Evolutionary conservation across 345 rosid species (phyloP), one percentile per base, ranked within the genome.

Genomic region (Nasturtium officinale): DNA sequence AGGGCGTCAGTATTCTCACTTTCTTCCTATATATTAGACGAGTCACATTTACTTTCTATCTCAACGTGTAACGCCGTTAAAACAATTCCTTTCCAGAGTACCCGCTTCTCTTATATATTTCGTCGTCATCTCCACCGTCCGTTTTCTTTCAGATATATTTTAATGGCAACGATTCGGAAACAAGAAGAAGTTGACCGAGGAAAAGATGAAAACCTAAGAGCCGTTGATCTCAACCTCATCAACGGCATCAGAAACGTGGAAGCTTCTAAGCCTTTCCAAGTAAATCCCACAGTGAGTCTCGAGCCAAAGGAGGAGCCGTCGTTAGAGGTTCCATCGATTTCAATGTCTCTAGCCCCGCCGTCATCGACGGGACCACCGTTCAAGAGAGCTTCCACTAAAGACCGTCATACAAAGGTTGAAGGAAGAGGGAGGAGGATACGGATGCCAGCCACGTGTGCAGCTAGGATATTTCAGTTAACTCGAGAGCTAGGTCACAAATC

Each of bases 371-470:
- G 45, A 66, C 80, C 79, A 8, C 84, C 84, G 51, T 79, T 80
- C 40, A 89, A 82, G 74, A 81, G 94, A 58, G 74, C 89, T 13
- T 86, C 93, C 8, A 86, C 95, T 37, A 90, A 91, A 74, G 98
- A 90, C 77, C 87, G 98, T 2, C 98, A 92, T 77, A 90, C 98
- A 16, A 92, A 92, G 67, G 98, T 92, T 4, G 96, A 90, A 76
- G 98, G 96, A 7, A 82, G 98, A 25, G 96, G 96, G 8, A 76
- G 96, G 83, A 87, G 98, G 87, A 89, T 92, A 82, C 89, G 98
- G 71, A 92, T 92, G 90, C 98, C 98, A 0, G 92, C 96, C 75
- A 82, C 96, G 17, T 90, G 96, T 72, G 98, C 98, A 3, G 97
- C 98, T 32, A 79, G 98, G 82, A 87, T 92, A 58, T 90, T 92